These are phyloP conservation scores for Puccinia horiana DNA, from an alignment of 1,284 basidiomycete species.

Conservation along the genomic window DNA sequence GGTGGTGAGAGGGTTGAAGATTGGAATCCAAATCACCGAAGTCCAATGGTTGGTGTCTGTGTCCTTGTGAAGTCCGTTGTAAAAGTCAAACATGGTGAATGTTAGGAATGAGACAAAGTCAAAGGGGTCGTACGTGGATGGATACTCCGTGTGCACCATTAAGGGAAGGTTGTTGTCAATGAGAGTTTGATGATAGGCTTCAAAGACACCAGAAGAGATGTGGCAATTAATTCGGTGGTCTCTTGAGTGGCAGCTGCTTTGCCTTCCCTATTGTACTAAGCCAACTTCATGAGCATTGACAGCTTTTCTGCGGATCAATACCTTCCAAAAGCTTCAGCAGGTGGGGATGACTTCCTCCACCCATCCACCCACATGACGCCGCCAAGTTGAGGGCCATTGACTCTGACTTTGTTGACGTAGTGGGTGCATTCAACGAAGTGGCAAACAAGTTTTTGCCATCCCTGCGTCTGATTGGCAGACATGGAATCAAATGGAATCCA, in stretches of 20 bases:
- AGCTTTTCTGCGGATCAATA: not conserved
- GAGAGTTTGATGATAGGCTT: not conserved
- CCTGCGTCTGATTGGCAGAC: not conserved
- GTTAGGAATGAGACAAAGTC: not conserved
- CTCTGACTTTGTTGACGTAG: not conserved
- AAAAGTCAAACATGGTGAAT: conserved; percentile 4
- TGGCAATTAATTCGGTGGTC: not conserved
- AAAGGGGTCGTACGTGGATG: not conserved
- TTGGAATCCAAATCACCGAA: not conserved
- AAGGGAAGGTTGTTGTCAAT: not conserved
- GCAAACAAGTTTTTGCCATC: conserved; percentile 6
- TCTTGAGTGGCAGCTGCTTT: not conserved
- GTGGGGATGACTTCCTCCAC: too few species aligned
- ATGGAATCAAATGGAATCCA: not conserved
- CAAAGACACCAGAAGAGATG: not conserved
- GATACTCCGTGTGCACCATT: not conserved
- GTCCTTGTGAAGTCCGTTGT: not conserved
- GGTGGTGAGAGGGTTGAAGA: not conserved
- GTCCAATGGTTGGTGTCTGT: not conserved
- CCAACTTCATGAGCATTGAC: not conserved
- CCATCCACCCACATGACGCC: not conserved
- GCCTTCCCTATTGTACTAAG: not conserved
- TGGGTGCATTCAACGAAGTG: not conserved
- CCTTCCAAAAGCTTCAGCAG: not conserved
- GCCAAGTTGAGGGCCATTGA: not conserved